phyloP scores from a whole-genome alignment of 2,329 filamentous ascomycete genomes.

The Aureobasidium sp. region DNA sequence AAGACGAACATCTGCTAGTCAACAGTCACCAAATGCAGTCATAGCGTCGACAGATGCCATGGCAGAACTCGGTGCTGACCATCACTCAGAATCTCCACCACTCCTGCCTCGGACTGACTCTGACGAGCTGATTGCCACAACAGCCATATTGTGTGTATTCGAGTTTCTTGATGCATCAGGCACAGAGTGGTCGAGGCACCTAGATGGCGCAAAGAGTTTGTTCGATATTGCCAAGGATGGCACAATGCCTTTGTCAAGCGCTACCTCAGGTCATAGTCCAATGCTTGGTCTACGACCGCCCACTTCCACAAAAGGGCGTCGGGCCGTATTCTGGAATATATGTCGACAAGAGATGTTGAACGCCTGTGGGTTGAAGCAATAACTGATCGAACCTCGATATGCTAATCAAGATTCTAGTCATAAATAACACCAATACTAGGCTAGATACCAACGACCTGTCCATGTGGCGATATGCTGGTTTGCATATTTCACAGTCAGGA shows the following conservation, averaged over 20 bases:
- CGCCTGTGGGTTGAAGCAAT: slow-evolving; percentile 42
- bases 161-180: slow-evolving; percentile 61
- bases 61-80: background rate
- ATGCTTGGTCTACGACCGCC: background rate
- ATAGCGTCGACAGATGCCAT: slow-evolving; percentile 32
- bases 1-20: background rate
- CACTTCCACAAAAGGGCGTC: slow-evolving; percentile 44
- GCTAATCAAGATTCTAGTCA: slow-evolving; percentile 31
- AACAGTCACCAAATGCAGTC: background rate
- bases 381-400: background rate
- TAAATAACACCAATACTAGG: slow-evolving; percentile 54
- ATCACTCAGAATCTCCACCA: background rate
- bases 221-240: slow-evolving; percentile 49
- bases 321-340: slow-evolving; percentile 61
- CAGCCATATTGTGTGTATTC: slow-evolving; percentile 60
- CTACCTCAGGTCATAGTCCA: background rate
- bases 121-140: slow-evolving; percentile 57
- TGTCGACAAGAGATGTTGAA: slow-evolving; percentile 59
- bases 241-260: slow-evolving; percentile 2
- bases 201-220: slow-evolving; percentile 58
- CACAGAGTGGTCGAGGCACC: slow-evolving; percentile 56
- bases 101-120: slow-evolving; percentile 36
- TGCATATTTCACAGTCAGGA: slow-evolving; percentile 50
- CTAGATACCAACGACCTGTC: slow-evolving; percentile 55
- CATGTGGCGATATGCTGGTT: slow-evolving; percentile 57